Conservation (phyloP, 495 filamentous ascomycete species). For the Endocarpon pusillum region DNA sequence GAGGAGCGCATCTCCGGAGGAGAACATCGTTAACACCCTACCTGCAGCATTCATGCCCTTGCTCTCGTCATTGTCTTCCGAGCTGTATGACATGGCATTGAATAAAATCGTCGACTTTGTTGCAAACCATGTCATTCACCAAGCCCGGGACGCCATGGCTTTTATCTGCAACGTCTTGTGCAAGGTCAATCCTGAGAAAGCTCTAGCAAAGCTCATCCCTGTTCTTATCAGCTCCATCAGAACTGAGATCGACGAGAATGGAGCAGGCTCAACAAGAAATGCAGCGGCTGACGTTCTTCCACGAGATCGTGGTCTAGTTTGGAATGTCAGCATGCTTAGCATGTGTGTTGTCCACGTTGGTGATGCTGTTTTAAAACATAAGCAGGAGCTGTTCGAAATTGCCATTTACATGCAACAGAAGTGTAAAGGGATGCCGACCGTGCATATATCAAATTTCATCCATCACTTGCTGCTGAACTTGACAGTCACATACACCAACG, state of each 20-base stretch:
- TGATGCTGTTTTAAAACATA: slow-evolving; percentile 70
- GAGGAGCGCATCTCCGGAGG: slow-evolving; percentile 80
- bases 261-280: slow-evolving; percentile 86
- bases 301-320: slow-evolving; percentile 79
- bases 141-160: slow-evolving; percentile 94
- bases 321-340: slow-evolving; percentile 93
- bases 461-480: slow-evolving; percentile 97
- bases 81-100: slow-evolving; percentile 79
- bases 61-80: slow-evolving; percentile 79
- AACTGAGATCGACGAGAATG: slow-evolving; percentile 92
- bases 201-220: slow-evolving; percentile 75
- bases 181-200: slow-evolving; percentile 86
- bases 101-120: slow-evolving; percentile 87
- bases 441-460: slow-evolving; percentile 93
- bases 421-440: slow-evolving; percentile 80
- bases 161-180: slow-evolving; percentile 94
- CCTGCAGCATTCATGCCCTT: slow-evolving; percentile 84
- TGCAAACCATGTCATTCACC: slow-evolving; percentile 90
- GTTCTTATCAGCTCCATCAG: slow-evolving; percentile 81
- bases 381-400: slow-evolving; percentile 75
- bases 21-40: slow-evolving; percentile 91
- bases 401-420: slow-evolving; percentile 90
- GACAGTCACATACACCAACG: slow-evolving; percentile 80
- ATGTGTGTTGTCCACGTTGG: slow-evolving; percentile 98
- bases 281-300: slow-evolving; percentile 87